Evolutionary conservation across 2,329 filamentous ascomycete species (phyloP), one percentile per base, ranked within the genome.

Genomic region (Zymoseptoria tritici): DNA sequence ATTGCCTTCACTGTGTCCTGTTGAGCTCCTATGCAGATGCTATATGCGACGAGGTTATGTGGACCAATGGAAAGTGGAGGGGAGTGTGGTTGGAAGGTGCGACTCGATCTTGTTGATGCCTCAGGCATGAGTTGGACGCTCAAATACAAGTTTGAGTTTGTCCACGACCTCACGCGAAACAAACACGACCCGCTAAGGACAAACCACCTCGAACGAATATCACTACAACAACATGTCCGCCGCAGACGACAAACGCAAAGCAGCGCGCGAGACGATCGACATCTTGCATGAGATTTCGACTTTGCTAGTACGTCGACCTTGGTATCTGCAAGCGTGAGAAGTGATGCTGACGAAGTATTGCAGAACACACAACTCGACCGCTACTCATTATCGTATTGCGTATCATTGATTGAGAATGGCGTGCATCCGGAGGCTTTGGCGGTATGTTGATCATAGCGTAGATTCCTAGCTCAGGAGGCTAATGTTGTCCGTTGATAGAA

Each of bases 351-450:
- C 4, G 19, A 53, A 53, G n/a, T 16, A 1, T 6, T 9, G 19
- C 53, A 97, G 93, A 97, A 97, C 77, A 96, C 93, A 63, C 85
- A 96, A 65, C 85, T 99, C 52, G 92, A 97, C 75, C 86, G 93
- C 31, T 88, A 91, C 57, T 91, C 92, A 20, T 81, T 99, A 19
- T 96, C 92, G 2, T 90, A 97, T 64, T 99, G 94, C 76, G 93
- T 97, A 61, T 96, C 91, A 57, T 83, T 99, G 75, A 95, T 99
- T 68, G 94, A 99, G 76, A 96, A 96, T 71, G 94, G 94, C 13
- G 91, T 97, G 29, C 96, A 96, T 72, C 94, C 94, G 0, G 93
- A 97, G 74, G 94, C 93, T 1, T 80, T 99, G 31, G 92, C 93
- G 22, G 94, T 97, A 82, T 71, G 90, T 29, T 24, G n/a, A n/a